Conservation (phyloP, 306 rosid species). For the Begonia fuchsioides region DNA sequence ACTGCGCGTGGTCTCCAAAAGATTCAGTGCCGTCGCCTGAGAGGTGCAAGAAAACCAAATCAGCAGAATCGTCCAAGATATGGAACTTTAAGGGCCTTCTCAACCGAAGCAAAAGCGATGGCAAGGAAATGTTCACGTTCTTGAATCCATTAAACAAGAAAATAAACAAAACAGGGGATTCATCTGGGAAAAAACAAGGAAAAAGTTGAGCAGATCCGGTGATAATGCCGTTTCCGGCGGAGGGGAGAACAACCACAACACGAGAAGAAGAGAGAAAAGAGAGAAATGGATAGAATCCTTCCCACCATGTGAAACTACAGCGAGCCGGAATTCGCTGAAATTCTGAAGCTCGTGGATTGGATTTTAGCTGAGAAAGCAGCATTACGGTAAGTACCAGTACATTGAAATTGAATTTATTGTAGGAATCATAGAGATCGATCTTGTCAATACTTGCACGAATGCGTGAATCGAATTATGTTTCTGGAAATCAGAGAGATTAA, state of each 20-base stretch:
- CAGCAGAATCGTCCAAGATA: slow-evolving; percentile 41
- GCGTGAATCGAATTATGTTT: too few species aligned
- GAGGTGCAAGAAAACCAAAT: slow-evolving; percentile 36
- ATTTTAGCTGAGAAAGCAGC: too few species aligned
- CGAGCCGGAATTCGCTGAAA: slow-evolving; percentile 33
- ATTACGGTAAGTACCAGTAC: too few species aligned
- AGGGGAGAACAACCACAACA: background rate
- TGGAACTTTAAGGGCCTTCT: slow-evolving; percentile 62
- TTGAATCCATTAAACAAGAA: slow-evolving; percentile 10
- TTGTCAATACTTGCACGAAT: too few species aligned
- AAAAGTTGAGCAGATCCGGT: too few species aligned
- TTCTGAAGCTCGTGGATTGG: slow-evolving; percentile 19
- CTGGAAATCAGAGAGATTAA: too few species aligned
- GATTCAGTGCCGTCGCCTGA: background rate
- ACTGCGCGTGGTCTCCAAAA: slow-evolving; percentile 66
- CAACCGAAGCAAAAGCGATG: slow-evolving; percentile 35
- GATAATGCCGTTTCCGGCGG: background rate
- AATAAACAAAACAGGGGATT: slow-evolving; percentile 3
- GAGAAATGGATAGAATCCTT: slow-evolving; percentile 13
- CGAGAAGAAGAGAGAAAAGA: background rate
- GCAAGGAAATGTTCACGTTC: slow-evolving; percentile 20
- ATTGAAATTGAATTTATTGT: too few species aligned
- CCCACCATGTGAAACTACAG: slow-evolving; percentile 10
- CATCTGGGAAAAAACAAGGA: background rate
- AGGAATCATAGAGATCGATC: too few species aligned